Evolutionary conservation across 1,284 basidiomycete genomes (phyloP).

Genomic region (Boletellus deceptivus): DNA sequence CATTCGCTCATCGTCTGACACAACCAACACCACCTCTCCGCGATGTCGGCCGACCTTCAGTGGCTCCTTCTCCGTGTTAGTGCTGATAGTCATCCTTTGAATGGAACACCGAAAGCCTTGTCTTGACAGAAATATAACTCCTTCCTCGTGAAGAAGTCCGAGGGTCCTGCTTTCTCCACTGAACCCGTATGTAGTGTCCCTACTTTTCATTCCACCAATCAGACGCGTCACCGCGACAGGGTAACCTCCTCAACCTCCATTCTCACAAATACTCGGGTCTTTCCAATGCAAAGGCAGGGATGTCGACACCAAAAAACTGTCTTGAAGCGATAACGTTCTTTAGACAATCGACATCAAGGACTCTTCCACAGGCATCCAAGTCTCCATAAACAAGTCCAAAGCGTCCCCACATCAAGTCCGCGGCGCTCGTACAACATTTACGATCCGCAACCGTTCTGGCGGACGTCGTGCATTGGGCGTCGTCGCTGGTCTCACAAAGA

Average conservation of each 20-base stretch:
- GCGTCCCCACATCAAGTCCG: constrained; percentile 56
- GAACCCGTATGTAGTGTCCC: constrained; percentile 64
- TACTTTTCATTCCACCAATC: neutral
- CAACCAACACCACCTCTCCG: constrained; percentile 35
- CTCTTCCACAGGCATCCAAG: constrained; percentile 58
- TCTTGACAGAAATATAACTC: constrained; percentile 73
- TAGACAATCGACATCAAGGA: constrained; percentile 71
- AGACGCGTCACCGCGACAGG: constrained; percentile 43
- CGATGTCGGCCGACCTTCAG: constrained; percentile 82
- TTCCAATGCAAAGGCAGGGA: constrained; percentile 73
- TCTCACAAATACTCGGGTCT: constrained; percentile 89
- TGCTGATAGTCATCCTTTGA: constrained; percentile 14
- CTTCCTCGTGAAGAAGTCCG: constrained; percentile 75
- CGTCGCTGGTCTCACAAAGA: constrained; percentile 63
- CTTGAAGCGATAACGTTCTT: neutral
- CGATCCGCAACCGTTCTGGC: constrained; percentile 72
- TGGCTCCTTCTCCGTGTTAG: constrained; percentile 88
- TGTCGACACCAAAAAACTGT: neutral
- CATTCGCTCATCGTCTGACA: constrained; percentile 28
- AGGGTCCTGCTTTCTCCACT: constrained; percentile 77
- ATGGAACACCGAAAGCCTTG: neutral
- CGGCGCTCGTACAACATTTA: constrained; percentile 46
- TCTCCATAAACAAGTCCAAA: constrained; percentile 70
- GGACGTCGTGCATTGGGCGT: constrained; percentile 74
- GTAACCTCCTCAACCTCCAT: constrained; percentile 84